Percentiles rank a stretch among this genome's conserved stretches.
These are phyloP conservation scores for Paramyrothecium sp. DNA, from an alignment of 2,329 filamentous ascomycete genomes.

Conservation along the genomic window DNA sequence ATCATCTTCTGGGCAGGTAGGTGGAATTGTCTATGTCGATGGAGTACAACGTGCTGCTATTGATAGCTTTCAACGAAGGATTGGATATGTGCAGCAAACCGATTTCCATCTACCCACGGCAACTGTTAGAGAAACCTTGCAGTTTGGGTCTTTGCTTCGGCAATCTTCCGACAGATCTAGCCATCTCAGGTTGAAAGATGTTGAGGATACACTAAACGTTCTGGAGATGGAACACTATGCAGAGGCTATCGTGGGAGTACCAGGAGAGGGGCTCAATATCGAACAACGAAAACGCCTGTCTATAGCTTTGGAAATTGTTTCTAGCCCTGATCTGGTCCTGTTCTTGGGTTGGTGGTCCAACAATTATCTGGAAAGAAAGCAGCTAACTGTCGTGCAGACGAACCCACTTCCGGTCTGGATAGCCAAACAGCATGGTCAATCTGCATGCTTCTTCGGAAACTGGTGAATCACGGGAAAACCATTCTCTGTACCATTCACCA, in stretches of 20 bases:
- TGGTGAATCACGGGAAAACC: neutral
- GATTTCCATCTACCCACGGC: neutral
- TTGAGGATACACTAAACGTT: neutral
- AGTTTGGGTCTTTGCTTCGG: neutral
- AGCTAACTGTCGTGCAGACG: neutral
- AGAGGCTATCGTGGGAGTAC: neutral
- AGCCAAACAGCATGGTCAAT: slow-evolving; percentile 2
- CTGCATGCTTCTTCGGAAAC: neutral
- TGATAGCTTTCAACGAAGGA: neutral
- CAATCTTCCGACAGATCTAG: neutral
- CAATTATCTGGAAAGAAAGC: neutral
- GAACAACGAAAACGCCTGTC: neutral
- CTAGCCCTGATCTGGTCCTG: neutral
- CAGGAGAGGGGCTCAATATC: neutral
- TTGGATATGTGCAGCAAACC: neutral
- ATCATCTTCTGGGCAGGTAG: neutral
- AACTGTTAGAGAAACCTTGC: neutral
- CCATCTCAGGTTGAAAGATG: neutral
- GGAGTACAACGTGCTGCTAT: neutral
- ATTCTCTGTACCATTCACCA: slow-evolving; percentile 1
- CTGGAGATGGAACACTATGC: neutral
- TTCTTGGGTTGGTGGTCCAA: neutral
- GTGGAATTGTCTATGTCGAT: neutral
- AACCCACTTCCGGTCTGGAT: neutral
- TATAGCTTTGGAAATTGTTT: neutral